phyloP scores from a whole-genome alignment of 176 grass and related monocot species.

The Alopecurus myosuroides region DNA sequence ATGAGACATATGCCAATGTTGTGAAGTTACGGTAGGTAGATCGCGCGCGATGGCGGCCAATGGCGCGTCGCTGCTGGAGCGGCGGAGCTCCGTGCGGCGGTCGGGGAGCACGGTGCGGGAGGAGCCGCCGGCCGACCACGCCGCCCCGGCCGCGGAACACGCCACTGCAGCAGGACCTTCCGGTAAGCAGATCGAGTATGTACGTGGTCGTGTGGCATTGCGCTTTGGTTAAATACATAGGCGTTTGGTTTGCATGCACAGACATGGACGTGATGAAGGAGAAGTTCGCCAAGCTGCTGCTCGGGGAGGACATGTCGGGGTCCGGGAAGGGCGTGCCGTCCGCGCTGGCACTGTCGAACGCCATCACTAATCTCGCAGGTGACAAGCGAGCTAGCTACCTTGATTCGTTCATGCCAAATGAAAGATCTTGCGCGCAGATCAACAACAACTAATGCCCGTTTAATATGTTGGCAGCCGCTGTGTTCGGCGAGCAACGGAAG shows the following conservation, averaged over 20 bases:
- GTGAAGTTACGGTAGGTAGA: background rate
- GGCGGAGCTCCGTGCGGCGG: slow-evolving; percentile 43
- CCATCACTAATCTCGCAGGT: slow-evolving; percentile 94
- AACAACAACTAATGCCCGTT: background rate
- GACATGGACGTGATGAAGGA: slow-evolving; percentile 80
- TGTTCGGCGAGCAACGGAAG: slow-evolving; percentile 80
- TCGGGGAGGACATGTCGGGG: slow-evolving; percentile 91
- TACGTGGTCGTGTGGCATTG: background rate
- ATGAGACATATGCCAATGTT: background rate
- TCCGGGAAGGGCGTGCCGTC: slow-evolving; percentile 84
- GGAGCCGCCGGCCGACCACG: slow-evolving; percentile 16
- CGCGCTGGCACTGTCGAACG: slow-evolving; percentile 75
- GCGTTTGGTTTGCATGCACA: slow-evolving; percentile 36
- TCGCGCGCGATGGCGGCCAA: slow-evolving; percentile 21
- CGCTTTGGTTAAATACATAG: slow-evolving; percentile 1
- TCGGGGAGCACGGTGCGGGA: slow-evolving; percentile 30
- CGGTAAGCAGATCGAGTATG: slow-evolving; percentile 25
- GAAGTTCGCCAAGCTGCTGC: slow-evolving; percentile 72
- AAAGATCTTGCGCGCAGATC: background rate
- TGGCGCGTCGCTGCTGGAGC: slow-evolving; percentile 23
- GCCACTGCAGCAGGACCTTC: slow-evolving; percentile 9
- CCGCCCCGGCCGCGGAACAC: background rate
- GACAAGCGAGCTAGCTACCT: background rate
- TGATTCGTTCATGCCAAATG: background rate
- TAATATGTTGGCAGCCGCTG: slow-evolving; percentile 46